These are phyloP conservation scores for Ogataea dorogensis DNA, from an alignment of 805 yeast species.

Conservation along the genomic window DNA sequence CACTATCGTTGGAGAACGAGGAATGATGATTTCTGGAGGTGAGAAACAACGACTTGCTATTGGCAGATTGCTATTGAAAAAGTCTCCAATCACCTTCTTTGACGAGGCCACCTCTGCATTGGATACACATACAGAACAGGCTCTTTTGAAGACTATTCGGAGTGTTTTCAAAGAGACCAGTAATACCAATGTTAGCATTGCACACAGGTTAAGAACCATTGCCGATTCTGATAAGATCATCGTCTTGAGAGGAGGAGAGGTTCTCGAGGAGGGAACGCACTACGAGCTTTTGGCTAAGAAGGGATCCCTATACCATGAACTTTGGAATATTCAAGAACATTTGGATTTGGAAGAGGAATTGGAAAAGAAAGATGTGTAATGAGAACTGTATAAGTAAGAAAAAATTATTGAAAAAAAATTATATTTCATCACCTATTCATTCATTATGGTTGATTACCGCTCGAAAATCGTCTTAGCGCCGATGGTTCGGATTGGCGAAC, in stretches of 20 bases:
- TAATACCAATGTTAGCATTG: slow-evolving; percentile 85
- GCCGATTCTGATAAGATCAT: slow-evolving; percentile 94
- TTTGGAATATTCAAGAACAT: slow-evolving; percentile 93
- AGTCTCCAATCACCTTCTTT: slow-evolving; percentile 86
- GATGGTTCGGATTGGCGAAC: slow-evolving; percentile 94
- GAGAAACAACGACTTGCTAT: slow-evolving; percentile 95
- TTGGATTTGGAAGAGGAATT: slow-evolving; percentile 48
- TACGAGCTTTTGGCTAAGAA: slow-evolving; percentile 50
- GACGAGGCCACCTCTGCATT: slow-evolving; percentile 97
- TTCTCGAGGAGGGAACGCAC: slow-evolving; percentile 89
- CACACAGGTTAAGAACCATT: slow-evolving; percentile 89
- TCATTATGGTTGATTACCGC: slow-evolving; percentile 60
- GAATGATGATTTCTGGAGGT: slow-evolving; percentile 99
- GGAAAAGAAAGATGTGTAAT: slow-evolving; percentile 21
- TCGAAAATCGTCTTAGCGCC: slow-evolving; percentile 90
- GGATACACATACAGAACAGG: slow-evolving; percentile 94
- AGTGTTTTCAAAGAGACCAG: slow-evolving; percentile 52
- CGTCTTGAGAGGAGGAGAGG: slow-evolving; percentile 74
- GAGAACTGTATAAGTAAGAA: too few relatives aligned
- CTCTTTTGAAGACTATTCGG: slow-evolving; percentile 71
- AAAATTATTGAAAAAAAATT: slow-evolving; percentile 1
- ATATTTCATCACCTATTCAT: not conserved
- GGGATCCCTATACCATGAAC: slow-evolving; percentile 66
- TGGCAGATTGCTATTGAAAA: slow-evolving; percentile 82
- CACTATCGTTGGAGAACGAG: slow-evolving; percentile 93